phyloP scores from a whole-genome alignment of 345 rosid genomes.

The Populus euphratica region DNA sequence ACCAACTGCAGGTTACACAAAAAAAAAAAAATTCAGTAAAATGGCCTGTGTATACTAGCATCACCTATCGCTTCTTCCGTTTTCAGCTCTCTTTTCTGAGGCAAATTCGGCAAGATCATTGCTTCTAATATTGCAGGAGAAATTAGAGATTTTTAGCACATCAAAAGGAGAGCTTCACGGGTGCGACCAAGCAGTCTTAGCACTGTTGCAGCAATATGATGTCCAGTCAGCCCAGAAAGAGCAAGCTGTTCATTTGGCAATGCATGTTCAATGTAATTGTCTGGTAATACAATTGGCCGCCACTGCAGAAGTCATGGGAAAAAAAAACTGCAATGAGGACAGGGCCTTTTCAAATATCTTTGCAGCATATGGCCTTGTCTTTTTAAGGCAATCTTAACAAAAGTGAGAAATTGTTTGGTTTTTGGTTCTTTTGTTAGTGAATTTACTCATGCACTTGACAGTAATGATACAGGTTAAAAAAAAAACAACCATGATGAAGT shows the following conservation, averaged over 20 bases:
- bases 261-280: conserved; percentile 72
- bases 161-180: conserved; percentile 81
- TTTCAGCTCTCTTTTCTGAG: neutral
- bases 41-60: neutral
- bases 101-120: neutral
- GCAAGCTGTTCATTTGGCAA: conserved; percentile 68
- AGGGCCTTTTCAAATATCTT: no score
- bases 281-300: conserved; percentile 88
- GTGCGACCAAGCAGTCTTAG: conserved; percentile 75
- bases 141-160: conserved; percentile 44
- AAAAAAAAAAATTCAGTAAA: neutral
- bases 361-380: no score
- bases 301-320: conserved; percentile 46
- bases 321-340: neutral
- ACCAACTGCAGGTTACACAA: neutral
- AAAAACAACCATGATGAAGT: no score
- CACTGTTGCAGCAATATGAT: conserved; percentile 87
- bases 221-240: conserved; percentile 78
- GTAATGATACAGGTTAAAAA: no score
- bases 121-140: neutral
- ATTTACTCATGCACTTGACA: no score
- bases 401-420: no score
- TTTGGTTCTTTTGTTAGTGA: no score
- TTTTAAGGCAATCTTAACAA: no score
- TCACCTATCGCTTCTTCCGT: conserved; percentile 1